Percentiles rank a stretch among this genome's conserved stretches.
phyloP scores from a whole-genome alignment of 345 rosid species.

The Populus davidiana region DNA sequence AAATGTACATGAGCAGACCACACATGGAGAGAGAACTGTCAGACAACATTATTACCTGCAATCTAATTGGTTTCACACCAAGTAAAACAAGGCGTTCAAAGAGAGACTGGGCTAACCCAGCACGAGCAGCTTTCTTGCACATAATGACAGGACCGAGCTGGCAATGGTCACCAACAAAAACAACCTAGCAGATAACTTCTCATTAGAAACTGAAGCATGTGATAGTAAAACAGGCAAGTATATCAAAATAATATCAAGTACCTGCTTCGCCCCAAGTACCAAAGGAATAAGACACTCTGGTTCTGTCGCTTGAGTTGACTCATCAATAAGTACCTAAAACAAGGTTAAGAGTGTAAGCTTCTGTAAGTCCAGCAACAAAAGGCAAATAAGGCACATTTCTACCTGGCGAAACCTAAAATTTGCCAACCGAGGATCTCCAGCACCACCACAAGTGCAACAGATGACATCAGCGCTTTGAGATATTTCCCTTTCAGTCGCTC shows the following conservation, averaged over 20 bases:
- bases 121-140: constrained; percentile 99
- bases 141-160: constrained; percentile 99
- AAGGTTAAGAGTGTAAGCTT: constrained; percentile 16
- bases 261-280: constrained; percentile 99
- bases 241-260: constrained; percentile 18
- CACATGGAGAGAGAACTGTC: not conserved
- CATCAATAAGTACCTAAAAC: constrained; percentile 93
- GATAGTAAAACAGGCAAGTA: not conserved
- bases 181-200: constrained; percentile 48
- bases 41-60: constrained; percentile 60
- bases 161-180: constrained; percentile 99
- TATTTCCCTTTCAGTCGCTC: constrained; percentile 95
- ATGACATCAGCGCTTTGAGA: constrained; percentile 99
- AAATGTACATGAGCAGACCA: not conserved
- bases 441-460: constrained; percentile 99
- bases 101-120: constrained; percentile 95
- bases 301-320: constrained; percentile 98
- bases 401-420: constrained; percentile 99
- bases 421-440: constrained; percentile 95
- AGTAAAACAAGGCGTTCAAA: constrained; percentile 96
- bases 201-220: constrained; percentile 8
- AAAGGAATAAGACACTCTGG: constrained; percentile 99
- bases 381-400: constrained; percentile 9
- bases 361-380: not conserved
- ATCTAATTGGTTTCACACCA: constrained; percentile 95